Base-by-base conservation (phyloP, 768 basidiomycete species). In the Tephrocybe sp. region DNA sequence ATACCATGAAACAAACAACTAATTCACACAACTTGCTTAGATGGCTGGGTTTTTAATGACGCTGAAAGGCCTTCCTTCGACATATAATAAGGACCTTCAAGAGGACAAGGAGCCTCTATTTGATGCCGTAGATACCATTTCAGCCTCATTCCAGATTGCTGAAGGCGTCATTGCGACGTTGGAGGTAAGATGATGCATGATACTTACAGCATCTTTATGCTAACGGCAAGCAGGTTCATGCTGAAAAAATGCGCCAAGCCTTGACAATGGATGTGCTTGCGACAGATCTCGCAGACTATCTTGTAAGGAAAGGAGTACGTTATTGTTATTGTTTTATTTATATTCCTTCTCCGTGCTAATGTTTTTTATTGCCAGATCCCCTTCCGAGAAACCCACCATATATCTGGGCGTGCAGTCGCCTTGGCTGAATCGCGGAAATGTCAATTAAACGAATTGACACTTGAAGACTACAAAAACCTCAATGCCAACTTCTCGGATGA, bases 21-120 rank as follows among this genome's bases (percentile, higher is more conserved):
- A 30, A 41, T 22, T 39, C 43, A 50, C 12, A 58, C 54, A 54
- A 17, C 40, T 17, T 30, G 16, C 35, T 23, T 61, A 95, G 88
- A 96, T 98, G 90, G 82, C 96, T 11, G 97, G 97, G 1, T 97
- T 98, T 72, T 73, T 98, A 72, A 93, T 98, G 89, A 95, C 93
- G 1, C 75, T 96, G 61, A 99, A 99, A 65, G 97, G 97, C 26
- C 73, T 98, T 39, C 97, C 97, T 12, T 97, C 96, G 16, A 99
- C 97, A 8, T 99, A 99, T 73, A 98, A 99, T 78, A 99, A 99
- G 68, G 97, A 99, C 71, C 74, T 99, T 39, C 97, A 98, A 68
- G 97, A 99, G 68, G 93, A 96, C 68, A 98, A 99, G 68, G 97
- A 99, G 63, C 95, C 97, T 2, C 71, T 99, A 49, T 98, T 98